These are phyloP conservation scores for Phaeosphaeria sp. DNA, from an alignment of 2,329 filamentous ascomycete genomes.

Conservation along the genomic window DNA sequence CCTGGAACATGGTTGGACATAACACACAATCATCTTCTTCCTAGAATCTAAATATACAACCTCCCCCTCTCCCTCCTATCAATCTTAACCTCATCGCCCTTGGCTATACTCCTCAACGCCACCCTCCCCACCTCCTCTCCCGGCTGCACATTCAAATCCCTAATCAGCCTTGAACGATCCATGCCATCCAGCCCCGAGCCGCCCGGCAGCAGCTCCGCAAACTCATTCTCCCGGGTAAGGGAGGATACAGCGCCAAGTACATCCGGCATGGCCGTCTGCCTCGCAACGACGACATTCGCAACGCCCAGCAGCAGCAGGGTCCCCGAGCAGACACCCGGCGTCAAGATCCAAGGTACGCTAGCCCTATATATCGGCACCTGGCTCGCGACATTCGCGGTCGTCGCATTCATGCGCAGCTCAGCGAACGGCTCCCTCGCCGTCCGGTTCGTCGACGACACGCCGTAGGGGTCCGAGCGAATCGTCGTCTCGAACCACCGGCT, in stretches of 20 bases:
- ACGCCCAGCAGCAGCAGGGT: conserved; percentile 5
- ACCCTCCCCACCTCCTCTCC: conserved; percentile 25
- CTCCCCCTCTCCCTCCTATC: no score
- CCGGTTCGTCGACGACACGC: no score
- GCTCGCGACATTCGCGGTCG: background rate
- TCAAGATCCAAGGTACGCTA: conserved; percentile 1
- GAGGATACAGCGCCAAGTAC: conserved; percentile 28
- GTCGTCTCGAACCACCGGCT: background rate
- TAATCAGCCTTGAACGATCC: conserved; percentile 24
- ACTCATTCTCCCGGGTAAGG: conserved; percentile 30
- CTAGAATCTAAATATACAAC: no score
- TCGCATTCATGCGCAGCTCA: background rate
- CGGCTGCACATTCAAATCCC: conserved; percentile 17
- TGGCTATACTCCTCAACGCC: conserved; percentile 13
- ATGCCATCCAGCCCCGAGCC: conserved; percentile 22
- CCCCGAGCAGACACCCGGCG: background rate
- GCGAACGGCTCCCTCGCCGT: background rate
- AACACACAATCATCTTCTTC: no score
- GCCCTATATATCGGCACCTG: conserved; percentile 5
- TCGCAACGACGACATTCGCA: background rate
- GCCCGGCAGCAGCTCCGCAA: conserved; percentile 14
- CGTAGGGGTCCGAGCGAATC: background rate
- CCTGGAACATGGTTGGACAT: no score
- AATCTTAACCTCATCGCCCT: no score
- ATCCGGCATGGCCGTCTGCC: conserved; percentile 20